These are phyloP conservation scores for Cocos nucifera DNA, from an alignment of 176 grass and related monocot genomes.

Conservation along the genomic window DNA sequence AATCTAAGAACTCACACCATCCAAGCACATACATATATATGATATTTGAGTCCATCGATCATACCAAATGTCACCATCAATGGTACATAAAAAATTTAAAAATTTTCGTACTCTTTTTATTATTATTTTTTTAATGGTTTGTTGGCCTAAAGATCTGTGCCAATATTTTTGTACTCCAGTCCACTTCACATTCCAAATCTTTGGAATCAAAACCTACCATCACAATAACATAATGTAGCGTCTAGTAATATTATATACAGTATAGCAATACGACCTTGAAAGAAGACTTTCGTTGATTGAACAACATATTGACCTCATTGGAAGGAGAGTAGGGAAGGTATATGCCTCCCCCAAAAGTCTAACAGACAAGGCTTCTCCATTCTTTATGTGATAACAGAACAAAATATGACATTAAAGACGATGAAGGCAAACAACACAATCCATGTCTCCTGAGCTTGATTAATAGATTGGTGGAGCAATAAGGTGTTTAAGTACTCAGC, in stretches of 20 bases:
- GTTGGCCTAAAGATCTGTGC: slow-evolving; percentile 2
- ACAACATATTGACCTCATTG: not conserved
- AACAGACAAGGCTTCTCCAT: not conserved
- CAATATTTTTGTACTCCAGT: not conserved
- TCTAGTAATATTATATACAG: not conserved
- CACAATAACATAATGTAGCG: not conserved
- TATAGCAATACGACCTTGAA: not conserved
- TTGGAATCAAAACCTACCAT: slow-evolving; percentile 1
- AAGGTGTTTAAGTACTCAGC: no score
- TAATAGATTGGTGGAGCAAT: no score
- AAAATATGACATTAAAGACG: not conserved
- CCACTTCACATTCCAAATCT: not conserved
- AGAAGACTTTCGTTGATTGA: not conserved
- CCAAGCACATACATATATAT: no score
- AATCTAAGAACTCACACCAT: no score
- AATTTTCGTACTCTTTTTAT: no score
- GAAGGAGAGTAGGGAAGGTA: not conserved
- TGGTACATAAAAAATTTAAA: no score
- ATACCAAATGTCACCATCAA: no score
- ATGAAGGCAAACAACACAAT: not conserved
- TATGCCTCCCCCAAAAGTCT: not conserved
- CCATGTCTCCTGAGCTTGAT: not conserved
- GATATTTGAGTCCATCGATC: no score
- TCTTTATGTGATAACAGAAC: not conserved
- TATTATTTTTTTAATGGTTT: not conserved